Conservation (phyloP, 2,329 filamentous ascomycete species). For the Epichloe typhina region DNA sequence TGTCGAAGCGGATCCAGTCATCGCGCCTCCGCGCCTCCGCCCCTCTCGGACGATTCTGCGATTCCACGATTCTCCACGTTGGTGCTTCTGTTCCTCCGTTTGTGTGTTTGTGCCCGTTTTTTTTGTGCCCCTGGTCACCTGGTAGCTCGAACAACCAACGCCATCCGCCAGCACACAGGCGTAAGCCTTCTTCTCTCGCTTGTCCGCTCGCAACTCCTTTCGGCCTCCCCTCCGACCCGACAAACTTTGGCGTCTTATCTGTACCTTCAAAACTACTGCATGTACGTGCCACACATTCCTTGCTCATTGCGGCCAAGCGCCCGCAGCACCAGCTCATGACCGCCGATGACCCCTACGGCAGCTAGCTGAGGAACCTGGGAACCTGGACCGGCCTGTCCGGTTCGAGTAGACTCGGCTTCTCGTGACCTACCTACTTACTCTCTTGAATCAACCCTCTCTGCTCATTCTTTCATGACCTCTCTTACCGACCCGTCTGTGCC, state of each 20-base stretch:
- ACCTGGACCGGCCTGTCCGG: not conserved
- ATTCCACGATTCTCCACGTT: not conserved
- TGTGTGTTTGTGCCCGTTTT: no score
- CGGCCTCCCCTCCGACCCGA: not conserved
- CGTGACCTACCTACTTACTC: no score
- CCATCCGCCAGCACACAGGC: not conserved
- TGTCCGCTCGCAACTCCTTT: not conserved
- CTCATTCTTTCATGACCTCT: not conserved
- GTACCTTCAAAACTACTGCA: not conserved
- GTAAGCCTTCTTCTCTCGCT: not conserved
- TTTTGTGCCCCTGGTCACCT: not conserved
- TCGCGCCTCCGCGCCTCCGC: no score
- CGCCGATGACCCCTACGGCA: not conserved
- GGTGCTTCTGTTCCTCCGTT: not conserved
- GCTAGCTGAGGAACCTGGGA: no score
- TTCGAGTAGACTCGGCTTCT: no score
- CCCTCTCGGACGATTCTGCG: not conserved
- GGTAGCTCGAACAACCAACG: not conserved
- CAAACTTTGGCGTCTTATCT: not conserved
- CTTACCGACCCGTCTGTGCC: not conserved
- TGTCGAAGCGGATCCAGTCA: not conserved
- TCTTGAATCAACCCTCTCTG: not conserved
- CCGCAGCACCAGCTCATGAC: not conserved
- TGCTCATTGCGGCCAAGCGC: not conserved
- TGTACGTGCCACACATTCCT: constrained; percentile 4